Conservation (phyloP, 2,329 filamentous ascomycete genomes). For the Pseudopyricularia cyperi region DNA sequence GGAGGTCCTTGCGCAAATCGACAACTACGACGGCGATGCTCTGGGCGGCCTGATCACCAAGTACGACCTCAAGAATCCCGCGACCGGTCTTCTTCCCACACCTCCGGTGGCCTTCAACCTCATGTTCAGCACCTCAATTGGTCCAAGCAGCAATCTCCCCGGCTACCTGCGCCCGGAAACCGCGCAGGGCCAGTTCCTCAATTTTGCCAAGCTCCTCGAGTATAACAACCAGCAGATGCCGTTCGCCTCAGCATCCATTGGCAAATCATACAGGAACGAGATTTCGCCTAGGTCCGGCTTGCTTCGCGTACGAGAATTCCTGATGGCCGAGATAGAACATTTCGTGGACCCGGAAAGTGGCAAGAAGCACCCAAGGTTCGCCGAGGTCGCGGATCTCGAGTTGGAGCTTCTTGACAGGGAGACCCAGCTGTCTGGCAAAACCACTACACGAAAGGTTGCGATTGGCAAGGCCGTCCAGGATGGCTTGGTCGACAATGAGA, state of each 20-base stretch:
- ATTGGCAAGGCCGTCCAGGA: conserved; percentile 78
- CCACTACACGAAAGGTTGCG: conserved; percentile 55
- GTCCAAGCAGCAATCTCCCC: conserved; percentile 70
- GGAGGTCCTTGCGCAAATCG: conserved; percentile 80
- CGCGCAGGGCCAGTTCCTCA: conserved; percentile 94
- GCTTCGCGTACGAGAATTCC: conserved; percentile 86
- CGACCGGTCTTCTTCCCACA: conserved; percentile 61
- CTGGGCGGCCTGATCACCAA: conserved; percentile 82
- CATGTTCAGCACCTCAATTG: conserved; percentile 96
- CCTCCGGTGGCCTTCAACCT: conserved; percentile 90
- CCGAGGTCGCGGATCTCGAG: conserved; percentile 72
- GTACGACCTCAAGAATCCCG: conserved; percentile 81
- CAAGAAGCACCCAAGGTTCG: conserved; percentile 87
- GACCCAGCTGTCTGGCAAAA: conserved; percentile 79
- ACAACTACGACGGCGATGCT: conserved; percentile 83
- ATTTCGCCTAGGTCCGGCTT: conserved; percentile 89
- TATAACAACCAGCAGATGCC: conserved; percentile 95
- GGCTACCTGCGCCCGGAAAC: conserved; percentile 90
- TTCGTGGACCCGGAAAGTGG: conserved; percentile 89
- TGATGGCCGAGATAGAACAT: conserved; percentile 99
- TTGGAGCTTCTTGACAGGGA: conserved; percentile 74
- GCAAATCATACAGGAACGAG: conserved; percentile 96
- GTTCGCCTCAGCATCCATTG: conserved; percentile 92
- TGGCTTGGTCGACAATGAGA: conserved; percentile 89
- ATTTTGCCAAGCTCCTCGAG: conserved; percentile 84